Conservation (phyloP, 75 land plant species). For the Pinus albicaulis region DNA sequence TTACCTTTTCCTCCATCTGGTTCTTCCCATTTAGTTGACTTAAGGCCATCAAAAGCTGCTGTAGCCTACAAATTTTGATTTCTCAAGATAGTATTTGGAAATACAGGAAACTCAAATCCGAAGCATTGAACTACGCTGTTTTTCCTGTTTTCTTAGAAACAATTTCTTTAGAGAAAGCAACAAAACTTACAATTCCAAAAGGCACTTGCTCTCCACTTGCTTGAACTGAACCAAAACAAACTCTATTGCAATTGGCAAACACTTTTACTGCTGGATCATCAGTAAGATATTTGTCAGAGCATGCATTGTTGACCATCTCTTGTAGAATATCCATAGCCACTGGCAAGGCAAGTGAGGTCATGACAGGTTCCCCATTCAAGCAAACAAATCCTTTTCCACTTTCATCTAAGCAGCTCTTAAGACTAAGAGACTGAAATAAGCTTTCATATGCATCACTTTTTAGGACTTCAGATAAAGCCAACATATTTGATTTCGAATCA, state of each 20-base stretch:
- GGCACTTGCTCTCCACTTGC: conserved; percentile 93
- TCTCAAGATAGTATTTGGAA: neutral
- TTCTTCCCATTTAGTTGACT: conserved; percentile 85
- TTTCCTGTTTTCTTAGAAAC: neutral
- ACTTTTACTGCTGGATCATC: conserved; percentile 21
- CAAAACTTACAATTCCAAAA: conserved; percentile 73
- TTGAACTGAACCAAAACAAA: conserved; percentile 58
- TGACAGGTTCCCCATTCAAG: conserved; percentile 59
- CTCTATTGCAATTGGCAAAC: conserved; percentile 44
- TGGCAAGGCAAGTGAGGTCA: conserved; percentile 66
- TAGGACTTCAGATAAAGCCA: conserved; percentile 9
- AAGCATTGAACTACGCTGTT: neutral
- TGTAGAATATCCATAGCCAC: conserved; percentile 62
- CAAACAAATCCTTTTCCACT: conserved; percentile 30
- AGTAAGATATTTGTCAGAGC: conserved; percentile 6
- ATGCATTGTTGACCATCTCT: conserved; percentile 31
- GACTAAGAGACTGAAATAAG: conserved; percentile 45
- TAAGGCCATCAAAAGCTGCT: conserved; percentile 90
- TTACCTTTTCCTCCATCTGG: conserved; percentile 88
- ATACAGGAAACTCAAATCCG: conserved; percentile 1
- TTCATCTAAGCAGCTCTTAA: conserved; percentile 22
- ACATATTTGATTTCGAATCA: conserved; percentile 9
- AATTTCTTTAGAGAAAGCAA: neutral
- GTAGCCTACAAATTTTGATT: conserved; percentile 48
- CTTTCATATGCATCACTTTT: conserved; percentile 18